These are phyloP conservation scores for Epichloe festucae DNA, from an alignment of 2,329 filamentous ascomycete genomes.

Conservation along the genomic window DNA sequence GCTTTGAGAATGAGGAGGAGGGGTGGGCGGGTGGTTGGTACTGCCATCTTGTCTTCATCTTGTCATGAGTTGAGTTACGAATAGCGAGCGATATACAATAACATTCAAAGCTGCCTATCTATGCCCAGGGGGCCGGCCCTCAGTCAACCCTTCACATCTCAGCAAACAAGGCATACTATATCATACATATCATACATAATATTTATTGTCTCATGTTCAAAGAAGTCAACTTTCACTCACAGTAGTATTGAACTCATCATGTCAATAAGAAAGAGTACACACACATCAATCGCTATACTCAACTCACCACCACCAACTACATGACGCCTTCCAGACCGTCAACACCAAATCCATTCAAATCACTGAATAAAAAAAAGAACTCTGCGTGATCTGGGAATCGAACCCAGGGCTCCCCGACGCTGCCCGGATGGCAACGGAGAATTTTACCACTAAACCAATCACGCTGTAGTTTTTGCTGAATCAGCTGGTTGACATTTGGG, in stretches of 20 bases:
- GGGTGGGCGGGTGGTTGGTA: too few relatives aligned
- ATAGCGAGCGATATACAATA: too few relatives aligned
- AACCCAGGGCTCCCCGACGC: constrained; percentile 21
- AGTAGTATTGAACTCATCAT: neutral
- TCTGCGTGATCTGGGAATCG: constrained; percentile 20
- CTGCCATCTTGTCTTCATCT: too few relatives aligned
- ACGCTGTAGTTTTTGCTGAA: constrained; percentile 2
- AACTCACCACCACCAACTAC: neutral
- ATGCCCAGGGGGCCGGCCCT: too few relatives aligned
- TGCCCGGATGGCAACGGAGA: constrained; percentile 17
- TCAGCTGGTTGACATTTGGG: neutral
- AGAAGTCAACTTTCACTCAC: too few relatives aligned
- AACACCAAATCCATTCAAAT: neutral
- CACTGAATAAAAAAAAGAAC: neutral
- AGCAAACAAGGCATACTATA: too few relatives aligned
- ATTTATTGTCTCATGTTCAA: too few relatives aligned
- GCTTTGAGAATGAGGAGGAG: constrained; percentile 20
- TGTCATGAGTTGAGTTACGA: too few relatives aligned
- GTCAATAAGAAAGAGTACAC: neutral
- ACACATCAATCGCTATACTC: neutral
- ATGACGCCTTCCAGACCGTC: too few relatives aligned
- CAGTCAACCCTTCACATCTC: too few relatives aligned
- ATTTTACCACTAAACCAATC: constrained; percentile 19
- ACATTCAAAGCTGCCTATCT: too few relatives aligned
- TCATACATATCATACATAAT: too few relatives aligned